Base-by-base conservation (phyloP, 1,139 yeast species). In the Geotrichum carabidarum region DNA sequence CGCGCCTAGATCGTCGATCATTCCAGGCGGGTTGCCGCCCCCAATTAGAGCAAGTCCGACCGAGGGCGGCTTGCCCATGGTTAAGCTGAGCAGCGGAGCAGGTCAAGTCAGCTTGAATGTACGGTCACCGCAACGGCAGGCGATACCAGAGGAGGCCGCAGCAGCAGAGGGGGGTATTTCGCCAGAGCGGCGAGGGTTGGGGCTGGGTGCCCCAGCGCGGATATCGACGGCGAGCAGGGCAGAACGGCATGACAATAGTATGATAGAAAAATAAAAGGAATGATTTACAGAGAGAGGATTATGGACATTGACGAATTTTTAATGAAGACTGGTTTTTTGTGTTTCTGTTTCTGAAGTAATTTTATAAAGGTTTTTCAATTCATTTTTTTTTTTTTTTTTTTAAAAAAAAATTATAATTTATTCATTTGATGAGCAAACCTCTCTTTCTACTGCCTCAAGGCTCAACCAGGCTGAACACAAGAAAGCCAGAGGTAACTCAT, bases 141-240 rank as follows among this genome's bases (percentile, higher is more conserved):
- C 37, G 37, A 12, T n/a, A 12, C 37, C 12, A 22, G 27, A 22
- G 27, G 27, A 3, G 4, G 27, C 41, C 2, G 5, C 41, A 15
- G 2, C 41, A 37, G 41, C 17, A 15, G 41, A 8, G 17, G 41
- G 18, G 4, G 41, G 41, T 4, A 37, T 34, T 6, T 34, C 36
- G 36, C 36, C 41, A 18, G 43, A 22, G 14, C 44, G 44, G n/a
- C 22, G 17, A 17, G 44, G 44, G 15, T 22, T 27, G 44, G 44
- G 44, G n/a, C 34, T 42, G 15, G 44, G 44, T 12, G 44, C 44
- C n/a, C 44, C 44, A 12, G 44, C 44, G 9, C 44, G 44, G 17
- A 27, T 42, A 18, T 22, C 44, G 31, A 14, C 17, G 8, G 31
- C 44, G 31, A 17, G 30, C 7, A n/a, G 30, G 31, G 18, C 42